These are phyloP conservation scores for Eucalyptus camaldulensis DNA, from an alignment of 345 rosid species.

Conservation along the genomic window DNA sequence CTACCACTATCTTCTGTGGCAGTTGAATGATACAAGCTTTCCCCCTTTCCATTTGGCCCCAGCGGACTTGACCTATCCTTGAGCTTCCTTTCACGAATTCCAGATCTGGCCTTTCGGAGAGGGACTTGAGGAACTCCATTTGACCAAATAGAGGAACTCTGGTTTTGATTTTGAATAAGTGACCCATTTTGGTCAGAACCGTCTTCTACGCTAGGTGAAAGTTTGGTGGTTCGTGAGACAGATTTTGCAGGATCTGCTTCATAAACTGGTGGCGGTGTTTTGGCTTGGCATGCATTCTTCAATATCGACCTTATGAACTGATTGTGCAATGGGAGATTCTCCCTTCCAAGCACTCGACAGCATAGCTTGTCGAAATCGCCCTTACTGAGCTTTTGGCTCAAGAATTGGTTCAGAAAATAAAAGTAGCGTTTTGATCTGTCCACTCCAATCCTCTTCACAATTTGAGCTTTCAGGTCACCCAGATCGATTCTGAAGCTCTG, in stretches of 20 bases:
- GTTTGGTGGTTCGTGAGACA: slow-evolving; percentile 16
- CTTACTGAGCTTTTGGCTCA: slow-evolving; percentile 79
- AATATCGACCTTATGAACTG: slow-evolving; percentile 64
- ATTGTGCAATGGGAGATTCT: slow-evolving; percentile 84
- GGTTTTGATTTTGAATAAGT: slow-evolving; percentile 40
- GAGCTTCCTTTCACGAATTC: slow-evolving; percentile 42
- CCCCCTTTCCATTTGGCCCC: slow-evolving; percentile 83
- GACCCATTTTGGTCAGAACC: slow-evolving; percentile 43
- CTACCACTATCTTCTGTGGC: slow-evolving; percentile 38
- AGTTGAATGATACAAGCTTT: slow-evolving; percentile 31
- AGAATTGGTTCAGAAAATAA: slow-evolving; percentile 61
- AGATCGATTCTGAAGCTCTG: slow-evolving; percentile 78
- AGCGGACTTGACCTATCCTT: slow-evolving; percentile 74
- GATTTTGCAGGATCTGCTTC: slow-evolving; percentile 45
- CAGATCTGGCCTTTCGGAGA: slow-evolving; percentile 61
- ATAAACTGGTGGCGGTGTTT: slow-evolving; percentile 42
- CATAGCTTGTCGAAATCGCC: slow-evolving; percentile 80
- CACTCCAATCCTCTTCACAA: slow-evolving; percentile 77
- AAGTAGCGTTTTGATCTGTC: slow-evolving; percentile 82
- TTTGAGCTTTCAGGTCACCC: slow-evolving; percentile 59
- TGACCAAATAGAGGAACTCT: slow-evolving; percentile 46
- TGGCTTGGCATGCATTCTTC: slow-evolving; percentile 73
- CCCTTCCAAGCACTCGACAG: slow-evolving; percentile 65
- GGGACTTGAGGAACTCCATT: slow-evolving; percentile 74
- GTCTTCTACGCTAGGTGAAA: slow-evolving; percentile 35